These are phyloP conservation scores for Mycena polygramma DNA, from an alignment of 768 basidiomycete species.

Conservation along the genomic window DNA sequence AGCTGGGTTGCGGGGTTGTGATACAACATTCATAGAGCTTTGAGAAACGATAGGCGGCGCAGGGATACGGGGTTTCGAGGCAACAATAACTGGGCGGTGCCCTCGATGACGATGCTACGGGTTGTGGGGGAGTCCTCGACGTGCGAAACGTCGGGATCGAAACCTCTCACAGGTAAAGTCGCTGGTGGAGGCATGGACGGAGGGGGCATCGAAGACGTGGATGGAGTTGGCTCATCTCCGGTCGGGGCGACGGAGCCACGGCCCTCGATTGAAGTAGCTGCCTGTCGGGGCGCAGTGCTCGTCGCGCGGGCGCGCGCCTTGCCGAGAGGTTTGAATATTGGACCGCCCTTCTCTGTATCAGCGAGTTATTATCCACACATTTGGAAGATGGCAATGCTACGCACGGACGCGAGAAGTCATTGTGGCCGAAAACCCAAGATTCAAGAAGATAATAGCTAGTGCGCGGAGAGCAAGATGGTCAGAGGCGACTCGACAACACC, in stretches of 20 bases:
- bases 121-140: slow-evolving; percentile 14
- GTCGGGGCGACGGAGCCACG: slow-evolving; percentile 11
- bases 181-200: slow-evolving; percentile 29
- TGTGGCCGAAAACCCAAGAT: slow-evolving; percentile 14
- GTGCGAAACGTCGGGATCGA: slow-evolving; percentile 13
- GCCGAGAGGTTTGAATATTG: slow-evolving; percentile 76
- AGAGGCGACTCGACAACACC: background rate
- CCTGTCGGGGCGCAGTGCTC: slow-evolving; percentile 40
- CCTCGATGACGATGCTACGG: slow-evolving; percentile 23
- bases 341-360: slow-evolving; percentile 76
- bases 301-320: slow-evolving; percentile 64
- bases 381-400: slow-evolving; percentile 9
- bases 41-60: slow-evolving; percentile 27
- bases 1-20: slow-evolving; percentile 24
- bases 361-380: slow-evolving; percentile 27
- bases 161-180: slow-evolving; percentile 10
- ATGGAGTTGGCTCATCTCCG: slow-evolving; percentile 17
- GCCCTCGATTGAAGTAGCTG: slow-evolving; percentile 25
- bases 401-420: slow-evolving; percentile 74
- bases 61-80: slow-evolving; percentile 22
- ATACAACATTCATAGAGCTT: background rate
- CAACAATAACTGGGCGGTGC: slow-evolving; percentile 9
- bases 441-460: slow-evolving; percentile 15
- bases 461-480: slow-evolving; percentile 21
- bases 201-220: slow-evolving; percentile 1